phyloP scores from a whole-genome alignment of 2,329 filamentous ascomycete species.

The Stagonosporopsis tanaceti region DNA sequence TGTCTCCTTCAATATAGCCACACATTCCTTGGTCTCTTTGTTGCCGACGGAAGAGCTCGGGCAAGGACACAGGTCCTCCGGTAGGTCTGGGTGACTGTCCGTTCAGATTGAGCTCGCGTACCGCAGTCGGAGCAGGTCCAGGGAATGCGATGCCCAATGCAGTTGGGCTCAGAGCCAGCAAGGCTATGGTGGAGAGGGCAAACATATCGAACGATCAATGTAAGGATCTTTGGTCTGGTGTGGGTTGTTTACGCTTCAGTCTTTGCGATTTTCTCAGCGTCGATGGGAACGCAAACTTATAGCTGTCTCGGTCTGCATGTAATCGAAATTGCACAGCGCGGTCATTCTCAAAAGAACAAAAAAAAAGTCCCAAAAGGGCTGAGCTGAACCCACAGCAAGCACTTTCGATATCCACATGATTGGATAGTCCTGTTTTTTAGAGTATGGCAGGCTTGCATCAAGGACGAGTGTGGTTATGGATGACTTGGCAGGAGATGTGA shows the following conservation, averaged over 20 bases:
- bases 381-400: not conserved
- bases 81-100: slow-evolving; percentile 27
- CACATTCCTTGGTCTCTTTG: slow-evolving; percentile 20
- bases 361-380: not conserved
- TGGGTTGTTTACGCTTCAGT: not conserved
- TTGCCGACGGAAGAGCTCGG: slow-evolving; percentile 26
- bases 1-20: slow-evolving; percentile 25
- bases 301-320: not conserved
- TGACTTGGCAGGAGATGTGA: slow-evolving; percentile 2
- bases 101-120: slow-evolving; percentile 11
- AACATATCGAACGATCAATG: not conserved
- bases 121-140: slow-evolving; percentile 12
- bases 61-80: slow-evolving; percentile 3
- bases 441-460: not conserved
- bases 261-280: not conserved
- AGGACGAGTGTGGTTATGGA: not conserved
- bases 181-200: not conserved
- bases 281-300: not conserved
- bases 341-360: not conserved
- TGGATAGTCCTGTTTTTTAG: not conserved
- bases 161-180: slow-evolving; percentile 9
- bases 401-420: not conserved
- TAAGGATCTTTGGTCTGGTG: not conserved
- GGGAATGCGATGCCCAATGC: slow-evolving; percentile 4
- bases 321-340: not conserved